Evolutionary conservation across 2,329 filamentous ascomycete genomes (phyloP), one percentile per base, ranked within the genome.

Genomic region (Fusarium azukiicola): DNA sequence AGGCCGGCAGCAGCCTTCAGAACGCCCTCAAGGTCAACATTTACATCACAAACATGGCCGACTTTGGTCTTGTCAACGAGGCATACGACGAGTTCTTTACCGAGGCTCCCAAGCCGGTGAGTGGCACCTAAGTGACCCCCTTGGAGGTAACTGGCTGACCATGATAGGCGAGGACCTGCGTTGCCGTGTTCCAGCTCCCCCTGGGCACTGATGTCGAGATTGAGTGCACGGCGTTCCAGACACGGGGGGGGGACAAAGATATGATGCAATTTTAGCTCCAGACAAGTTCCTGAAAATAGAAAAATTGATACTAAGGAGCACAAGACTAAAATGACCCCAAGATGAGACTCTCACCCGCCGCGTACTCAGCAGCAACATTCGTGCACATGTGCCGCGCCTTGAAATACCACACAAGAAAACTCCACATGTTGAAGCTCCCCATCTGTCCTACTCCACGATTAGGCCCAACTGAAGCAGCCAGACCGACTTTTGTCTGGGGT

Each of bases 181-280:
- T 97, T 36, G 95, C 95, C 0, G 96, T 96, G 21, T 93, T 95
- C 86, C 91, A 95, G 84, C 87, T 97, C 79, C 95, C 95, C 3
- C 92, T 95, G 83, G 92, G 92, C 16, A 95, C 95, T 6, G 92
- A 94, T 73, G 93, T 97, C 13, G 95, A 96, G 89, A 96, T 97
- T 84, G 95, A 97, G 88, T 95, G 93, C 84, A 94, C 94, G 12
- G 82, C 82, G 12, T 67, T 44, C 27, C 44, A 58, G 54, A 38
- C 19, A 6, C 14, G 9, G 19, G 38, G 54, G 54, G 38, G 54
- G 38, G 54, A 38, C 54, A 7, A 58, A 58, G 32, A 58, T 58
- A n/a, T 58, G 8, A 58, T n/a, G n/a, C 12, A 49, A 11, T 32
- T 19, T 5, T 5, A 17, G 17, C 16, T 52, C 17, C 12, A 17